These are phyloP conservation scores for Coccinonectria pachysandricola DNA, from an alignment of 2,329 filamentous ascomycete species.

Conservation along the genomic window DNA sequence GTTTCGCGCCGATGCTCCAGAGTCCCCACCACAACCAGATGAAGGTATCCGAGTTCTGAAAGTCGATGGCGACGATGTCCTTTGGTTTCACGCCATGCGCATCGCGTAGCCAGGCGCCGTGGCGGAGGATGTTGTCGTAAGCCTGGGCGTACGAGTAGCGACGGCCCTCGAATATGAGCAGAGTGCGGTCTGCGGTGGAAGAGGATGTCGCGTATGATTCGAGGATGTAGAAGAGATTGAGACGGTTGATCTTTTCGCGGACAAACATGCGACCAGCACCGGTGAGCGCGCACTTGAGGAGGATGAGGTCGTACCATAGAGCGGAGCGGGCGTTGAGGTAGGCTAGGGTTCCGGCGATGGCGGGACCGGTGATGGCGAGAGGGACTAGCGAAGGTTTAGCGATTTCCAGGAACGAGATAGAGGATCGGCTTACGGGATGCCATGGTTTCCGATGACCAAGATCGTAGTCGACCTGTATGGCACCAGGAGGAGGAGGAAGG, in stretches of 20 bases:
- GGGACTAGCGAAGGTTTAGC: slow-evolving; percentile 34
- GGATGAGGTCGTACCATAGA: slow-evolving; percentile 52
- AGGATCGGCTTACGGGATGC: too few relatives aligned
- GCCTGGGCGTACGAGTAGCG: slow-evolving; percentile 65
- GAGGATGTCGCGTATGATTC: slow-evolving; percentile 51
- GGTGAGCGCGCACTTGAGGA: slow-evolving; percentile 46
- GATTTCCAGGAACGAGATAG: too few relatives aligned
- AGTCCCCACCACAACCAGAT: slow-evolving; percentile 66
- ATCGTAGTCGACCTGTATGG: slow-evolving; percentile 1
- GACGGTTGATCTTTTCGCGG: slow-evolving; percentile 45
- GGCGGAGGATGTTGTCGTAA: slow-evolving; percentile 60
- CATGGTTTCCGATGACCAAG: too few relatives aligned
- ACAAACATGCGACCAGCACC: slow-evolving; percentile 31
- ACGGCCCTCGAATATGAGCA: slow-evolving; percentile 59
- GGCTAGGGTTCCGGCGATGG: slow-evolving; percentile 55
- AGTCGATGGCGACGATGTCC: slow-evolving; percentile 72
- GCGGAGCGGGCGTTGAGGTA: slow-evolving; percentile 67
- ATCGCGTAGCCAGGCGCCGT: slow-evolving; percentile 65
- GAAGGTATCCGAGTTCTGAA: slow-evolving; percentile 72
- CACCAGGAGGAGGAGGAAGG: not conserved
- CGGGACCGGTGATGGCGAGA: slow-evolving; percentile 45
- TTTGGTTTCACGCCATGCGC: slow-evolving; percentile 52
- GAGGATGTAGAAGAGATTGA: slow-evolving; percentile 67
- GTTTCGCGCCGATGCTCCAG: slow-evolving; percentile 74
- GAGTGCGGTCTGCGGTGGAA: slow-evolving; percentile 41